These are phyloP conservation scores for Aspergillus flavus DNA, from an alignment of 2,329 filamentous ascomycete genomes.

Conservation along the genomic window DNA sequence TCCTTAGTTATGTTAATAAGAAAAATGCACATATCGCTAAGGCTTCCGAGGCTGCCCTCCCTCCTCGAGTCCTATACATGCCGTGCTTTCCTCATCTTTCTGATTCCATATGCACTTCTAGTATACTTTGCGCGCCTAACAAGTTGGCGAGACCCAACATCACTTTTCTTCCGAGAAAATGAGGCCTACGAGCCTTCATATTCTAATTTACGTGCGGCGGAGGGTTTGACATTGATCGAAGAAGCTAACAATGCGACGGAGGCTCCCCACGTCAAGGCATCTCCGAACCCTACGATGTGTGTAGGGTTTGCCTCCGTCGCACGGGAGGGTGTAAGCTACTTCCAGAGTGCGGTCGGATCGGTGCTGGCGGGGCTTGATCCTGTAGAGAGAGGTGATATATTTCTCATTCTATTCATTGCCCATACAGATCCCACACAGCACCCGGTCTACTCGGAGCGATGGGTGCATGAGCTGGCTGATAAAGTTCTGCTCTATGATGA, in stretches of 20 bases:
- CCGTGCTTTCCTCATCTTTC: conserved; percentile 14
- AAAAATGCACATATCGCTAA: neutral
- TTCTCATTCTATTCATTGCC: conserved; percentile 49
- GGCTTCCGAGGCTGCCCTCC: neutral
- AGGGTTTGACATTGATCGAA: conserved; percentile 28
- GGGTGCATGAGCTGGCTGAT: conserved; percentile 44
- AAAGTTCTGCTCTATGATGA: conserved; percentile 46
- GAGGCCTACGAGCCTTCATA: conserved; percentile 32
- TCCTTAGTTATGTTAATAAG: neutral
- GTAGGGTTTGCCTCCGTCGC: conserved; percentile 49
- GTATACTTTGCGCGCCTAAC: conserved; percentile 26
- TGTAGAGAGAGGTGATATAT: conserved; percentile 44
- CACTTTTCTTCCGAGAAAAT: conserved; percentile 31
- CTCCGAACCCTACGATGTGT: conserved; percentile 50
- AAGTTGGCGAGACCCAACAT: conserved; percentile 33
- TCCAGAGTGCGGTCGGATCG: conserved; percentile 47
- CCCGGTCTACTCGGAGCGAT: conserved; percentile 44
- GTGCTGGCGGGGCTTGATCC: conserved; percentile 47
- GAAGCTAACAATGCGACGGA: conserved; percentile 14
- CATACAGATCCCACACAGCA: conserved; percentile 46
- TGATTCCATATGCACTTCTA: conserved; percentile 26
- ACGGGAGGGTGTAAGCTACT: conserved; percentile 43
- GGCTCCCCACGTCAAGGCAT: conserved; percentile 3
- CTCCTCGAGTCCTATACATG: neutral
- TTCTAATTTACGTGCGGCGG: conserved; percentile 20